phyloP scores from a whole-genome alignment of 1,139 yeast species.

The Yamadazyma atmosphaerica region DNA sequence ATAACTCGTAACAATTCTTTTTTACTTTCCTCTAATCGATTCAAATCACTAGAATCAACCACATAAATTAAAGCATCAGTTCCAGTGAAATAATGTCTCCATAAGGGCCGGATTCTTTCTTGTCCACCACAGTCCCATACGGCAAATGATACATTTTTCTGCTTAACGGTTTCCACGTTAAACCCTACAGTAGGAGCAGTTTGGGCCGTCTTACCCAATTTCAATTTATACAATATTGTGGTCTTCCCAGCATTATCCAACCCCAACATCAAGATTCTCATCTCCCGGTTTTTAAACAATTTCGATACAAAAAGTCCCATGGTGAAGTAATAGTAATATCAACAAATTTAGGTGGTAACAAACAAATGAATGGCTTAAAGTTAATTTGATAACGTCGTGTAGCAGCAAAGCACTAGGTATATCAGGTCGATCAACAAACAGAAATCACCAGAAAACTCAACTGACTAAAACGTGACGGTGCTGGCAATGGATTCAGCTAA shows the following conservation, averaged over 20 bases:
- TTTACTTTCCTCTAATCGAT: slow-evolving; percentile 75
- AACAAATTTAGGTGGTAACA: neutral
- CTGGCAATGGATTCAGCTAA: too few relatives aligned
- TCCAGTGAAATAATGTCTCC: slow-evolving; percentile 96
- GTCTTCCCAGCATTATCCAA: slow-evolving; percentile 93
- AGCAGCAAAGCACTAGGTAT: too few relatives aligned
- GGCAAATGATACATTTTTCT: slow-evolving; percentile 83
- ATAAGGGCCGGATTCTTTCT: slow-evolving; percentile 82
- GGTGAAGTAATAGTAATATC: neutral
- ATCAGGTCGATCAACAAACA: too few relatives aligned
- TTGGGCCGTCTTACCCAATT: slow-evolving; percentile 71
- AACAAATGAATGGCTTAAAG: neutral
- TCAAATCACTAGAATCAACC: slow-evolving; percentile 76
- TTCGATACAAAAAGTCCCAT: slow-evolving; percentile 29
- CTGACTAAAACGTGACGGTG: too few relatives aligned
- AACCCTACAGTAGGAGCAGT: slow-evolving; percentile 95
- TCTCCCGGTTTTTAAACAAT: slow-evolving; percentile 63
- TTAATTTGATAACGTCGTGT: too few relatives aligned
- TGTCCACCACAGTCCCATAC: slow-evolving; percentile 99
- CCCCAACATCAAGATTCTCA: slow-evolving; percentile 86
- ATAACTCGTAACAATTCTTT: slow-evolving; percentile 77
- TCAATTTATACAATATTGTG: slow-evolving; percentile 69
- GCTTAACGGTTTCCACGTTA: slow-evolving; percentile 89
- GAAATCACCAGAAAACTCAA: too few relatives aligned
- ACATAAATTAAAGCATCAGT: slow-evolving; percentile 93